A percentile compares a stretch with the other conserved stretches of the same genome.
phyloP scores from a whole-genome alignment of 345 rosid species.

The Microthlaspi erraticum region DNA sequence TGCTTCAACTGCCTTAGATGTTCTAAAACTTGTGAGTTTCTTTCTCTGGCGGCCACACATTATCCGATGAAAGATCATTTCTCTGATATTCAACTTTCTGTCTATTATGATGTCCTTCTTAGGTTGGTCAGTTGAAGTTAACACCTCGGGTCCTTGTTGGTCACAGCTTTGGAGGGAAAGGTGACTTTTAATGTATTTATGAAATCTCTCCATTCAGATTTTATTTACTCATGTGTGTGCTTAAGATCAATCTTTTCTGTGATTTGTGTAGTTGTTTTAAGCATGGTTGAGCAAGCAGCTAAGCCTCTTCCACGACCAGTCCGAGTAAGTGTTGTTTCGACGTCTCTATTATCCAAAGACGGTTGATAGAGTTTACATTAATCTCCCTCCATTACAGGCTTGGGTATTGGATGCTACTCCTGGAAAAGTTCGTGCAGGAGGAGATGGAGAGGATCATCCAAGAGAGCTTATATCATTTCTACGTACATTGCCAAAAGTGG shows the following conservation, averaged over 20 bases:
- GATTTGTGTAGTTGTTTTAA: constrained; percentile 73
- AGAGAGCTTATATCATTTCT: constrained; percentile 79
- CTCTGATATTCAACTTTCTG: neutral
- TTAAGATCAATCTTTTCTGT: constrained; percentile 33
- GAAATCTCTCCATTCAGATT: neutral
- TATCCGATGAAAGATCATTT: neutral
- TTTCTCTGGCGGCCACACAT: neutral
- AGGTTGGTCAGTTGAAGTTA: constrained; percentile 80
- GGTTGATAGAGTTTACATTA: constrained; percentile 1
- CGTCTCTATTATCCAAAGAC: constrained; percentile 16
- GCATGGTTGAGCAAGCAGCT: constrained; percentile 98
- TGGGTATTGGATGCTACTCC: constrained; percentile 99
- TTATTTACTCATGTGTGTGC: neutral
- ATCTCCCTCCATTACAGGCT: constrained; percentile 49
- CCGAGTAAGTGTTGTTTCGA: constrained; percentile 52
- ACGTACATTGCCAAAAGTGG: constrained; percentile 71
- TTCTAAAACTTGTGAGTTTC: constrained; percentile 71
- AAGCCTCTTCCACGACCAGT: constrained; percentile 98
- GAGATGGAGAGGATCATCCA: constrained; percentile 92
- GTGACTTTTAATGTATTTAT: constrained; percentile 43
- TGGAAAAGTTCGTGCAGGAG: constrained; percentile 88
- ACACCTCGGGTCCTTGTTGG: constrained; percentile 92
- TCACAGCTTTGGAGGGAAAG: constrained; percentile 99
- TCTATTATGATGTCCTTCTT: constrained; percentile 2
- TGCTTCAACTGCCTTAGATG: constrained; percentile 85